Percentiles rank a stretch among this genome's conserved stretches.
phyloP scores from a whole-genome alignment of 208 protist species.

The Vickermania spadyakhi region DNA sequence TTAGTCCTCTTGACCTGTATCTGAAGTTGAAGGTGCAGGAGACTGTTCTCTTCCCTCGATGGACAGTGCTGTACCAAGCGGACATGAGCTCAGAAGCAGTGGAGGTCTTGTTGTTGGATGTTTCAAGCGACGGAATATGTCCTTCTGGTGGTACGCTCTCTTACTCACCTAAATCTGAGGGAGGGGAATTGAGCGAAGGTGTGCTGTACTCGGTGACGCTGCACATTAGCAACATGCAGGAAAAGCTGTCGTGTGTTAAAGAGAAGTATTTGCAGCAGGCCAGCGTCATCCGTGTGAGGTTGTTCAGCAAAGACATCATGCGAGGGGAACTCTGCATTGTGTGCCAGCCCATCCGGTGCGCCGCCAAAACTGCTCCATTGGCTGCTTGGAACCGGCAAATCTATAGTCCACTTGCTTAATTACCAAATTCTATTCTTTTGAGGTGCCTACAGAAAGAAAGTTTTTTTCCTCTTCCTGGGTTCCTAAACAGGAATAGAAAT shows the following conservation, averaged over 20 bases:
- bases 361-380: background rate
- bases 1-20: background rate
- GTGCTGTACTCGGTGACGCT: background rate
- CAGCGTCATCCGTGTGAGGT: slow-evolving; percentile 22
- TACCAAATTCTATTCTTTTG: too few relatives aligned
- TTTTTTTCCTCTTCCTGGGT: too few relatives aligned
- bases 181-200: background rate
- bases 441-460: too few relatives aligned
- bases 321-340: background rate
- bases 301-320: slow-evolving; percentile 5
- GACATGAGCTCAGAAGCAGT: slow-evolving; percentile 32
- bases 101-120: background rate
- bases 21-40: background rate
- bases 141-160: background rate
- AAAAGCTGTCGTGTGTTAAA: slow-evolving; percentile 11
- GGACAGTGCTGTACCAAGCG: slow-evolving; percentile 27
- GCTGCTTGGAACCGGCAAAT: background rate
- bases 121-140: background rate
- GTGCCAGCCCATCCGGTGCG: background rate
- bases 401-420: background rate
- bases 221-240: slow-evolving; percentile 11
- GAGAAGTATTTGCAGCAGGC: slow-evolving; percentile 56
- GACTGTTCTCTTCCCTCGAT: slow-evolving; percentile 4
- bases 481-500: too few relatives aligned
- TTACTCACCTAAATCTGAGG: background rate